These are phyloP conservation scores for Blakeslea trispora DNA, from an alignment of 371 early-diverging fungal species.

Conservation along the genomic window DNA sequence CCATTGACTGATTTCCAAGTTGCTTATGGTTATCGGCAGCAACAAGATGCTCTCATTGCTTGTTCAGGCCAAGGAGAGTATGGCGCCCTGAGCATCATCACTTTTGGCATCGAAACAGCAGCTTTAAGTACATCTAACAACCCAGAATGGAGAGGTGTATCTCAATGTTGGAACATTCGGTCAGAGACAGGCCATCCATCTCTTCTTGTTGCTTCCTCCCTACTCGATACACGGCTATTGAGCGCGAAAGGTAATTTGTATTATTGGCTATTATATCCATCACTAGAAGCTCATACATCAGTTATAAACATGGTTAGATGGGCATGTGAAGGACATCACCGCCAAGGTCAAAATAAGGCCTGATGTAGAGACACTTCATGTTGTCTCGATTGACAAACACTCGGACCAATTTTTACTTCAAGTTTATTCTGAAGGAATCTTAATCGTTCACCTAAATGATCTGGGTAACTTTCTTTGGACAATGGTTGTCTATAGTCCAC, in stretches of 20 bases:
- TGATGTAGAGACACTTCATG: constrained; percentile 15
- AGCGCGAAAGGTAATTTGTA: constrained; percentile 10
- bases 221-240: constrained; percentile 15
- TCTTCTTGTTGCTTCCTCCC: constrained; percentile 18
- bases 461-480: constrained; percentile 3
- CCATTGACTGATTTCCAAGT: constrained; percentile 35
- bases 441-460: constrained; percentile 7
- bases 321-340: constrained; percentile 21
- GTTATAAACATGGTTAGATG: constrained; percentile 17
- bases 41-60: constrained; percentile 27
- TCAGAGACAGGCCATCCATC: background rate
- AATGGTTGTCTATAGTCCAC: background rate
- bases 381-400: constrained; percentile 7
- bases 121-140: constrained; percentile 14
- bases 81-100: constrained; percentile 30
- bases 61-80: constrained; percentile 39
- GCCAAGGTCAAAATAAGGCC: background rate
- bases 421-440: constrained; percentile 12
- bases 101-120: constrained; percentile 25
- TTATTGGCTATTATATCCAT: background rate
- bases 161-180: constrained; percentile 12
- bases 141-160: constrained; percentile 29
- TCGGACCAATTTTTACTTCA: constrained; percentile 9
- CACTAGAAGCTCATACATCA: too few species aligned
- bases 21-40: constrained; percentile 1